Conservation (phyloP, 2,329 filamentous ascomycete genomes). For the Ascosphaera apis region DNA sequence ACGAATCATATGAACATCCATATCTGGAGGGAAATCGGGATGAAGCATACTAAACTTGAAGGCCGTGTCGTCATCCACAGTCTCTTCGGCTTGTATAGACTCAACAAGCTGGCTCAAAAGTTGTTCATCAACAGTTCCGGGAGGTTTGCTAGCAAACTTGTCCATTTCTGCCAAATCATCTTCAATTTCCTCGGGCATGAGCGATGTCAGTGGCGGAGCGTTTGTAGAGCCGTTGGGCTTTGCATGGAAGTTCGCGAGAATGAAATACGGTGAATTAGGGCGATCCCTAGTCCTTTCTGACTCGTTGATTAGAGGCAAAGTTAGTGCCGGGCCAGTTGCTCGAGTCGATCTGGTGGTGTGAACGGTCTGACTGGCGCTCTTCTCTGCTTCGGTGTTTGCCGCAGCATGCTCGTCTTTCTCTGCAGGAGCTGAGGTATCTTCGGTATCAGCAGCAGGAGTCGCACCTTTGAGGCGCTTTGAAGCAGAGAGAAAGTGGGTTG, state of each 20-base stretch:
- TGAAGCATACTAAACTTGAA: constrained; percentile 17
- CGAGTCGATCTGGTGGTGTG: constrained; percentile 31
- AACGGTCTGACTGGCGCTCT: constrained; percentile 33
- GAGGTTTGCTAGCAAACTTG: constrained; percentile 16
- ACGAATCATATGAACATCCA: constrained; percentile 22
- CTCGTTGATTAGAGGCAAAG: constrained; percentile 31
- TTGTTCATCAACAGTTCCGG: constrained; percentile 19
- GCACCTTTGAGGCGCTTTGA: constrained; percentile 22
- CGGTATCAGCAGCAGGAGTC: constrained; percentile 15
- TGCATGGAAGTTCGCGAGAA: constrained; percentile 22
- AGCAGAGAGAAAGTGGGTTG: constrained; percentile 34
- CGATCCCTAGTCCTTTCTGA: constrained; percentile 26
- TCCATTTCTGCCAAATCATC: constrained; percentile 22
- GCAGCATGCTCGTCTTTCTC: constrained; percentile 21
- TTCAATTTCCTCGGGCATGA: constrained; percentile 25
- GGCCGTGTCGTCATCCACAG: constrained; percentile 7
- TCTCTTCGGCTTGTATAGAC: constrained; percentile 7
- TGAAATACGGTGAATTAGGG: constrained; percentile 23
- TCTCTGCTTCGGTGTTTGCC: constrained; percentile 33
- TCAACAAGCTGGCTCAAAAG: constrained; percentile 19
- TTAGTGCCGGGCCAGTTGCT: constrained; percentile 26
- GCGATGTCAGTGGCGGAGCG: constrained; percentile 19
- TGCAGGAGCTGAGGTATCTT: constrained; percentile 13
- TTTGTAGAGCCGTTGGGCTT: constrained; percentile 17
- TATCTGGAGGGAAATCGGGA: constrained; percentile 20